phyloP scores from a whole-genome alignment of 2,329 filamentous ascomycete species.

The Colletotrichum sp. region DNA sequence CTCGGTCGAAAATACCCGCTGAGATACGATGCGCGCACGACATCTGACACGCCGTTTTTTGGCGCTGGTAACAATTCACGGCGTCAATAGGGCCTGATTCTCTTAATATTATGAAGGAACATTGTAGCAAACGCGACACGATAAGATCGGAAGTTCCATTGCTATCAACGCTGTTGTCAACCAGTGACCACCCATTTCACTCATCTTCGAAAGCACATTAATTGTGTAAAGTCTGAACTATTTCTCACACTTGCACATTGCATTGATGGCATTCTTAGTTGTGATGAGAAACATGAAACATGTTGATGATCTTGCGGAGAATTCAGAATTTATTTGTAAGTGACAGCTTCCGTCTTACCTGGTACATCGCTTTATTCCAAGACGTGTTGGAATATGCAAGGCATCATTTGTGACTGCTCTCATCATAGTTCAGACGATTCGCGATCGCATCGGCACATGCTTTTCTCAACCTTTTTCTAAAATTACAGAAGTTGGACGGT shows the following conservation, averaged over 20 bases:
- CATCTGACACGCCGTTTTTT: neutral
- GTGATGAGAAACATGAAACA: rapidly evolving
- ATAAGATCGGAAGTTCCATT: too few species aligned
- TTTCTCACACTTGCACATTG: neutral
- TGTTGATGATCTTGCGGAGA: neutral
- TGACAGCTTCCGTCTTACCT: neutral
- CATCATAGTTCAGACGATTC: neutral
- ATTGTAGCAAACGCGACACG: too few species aligned
- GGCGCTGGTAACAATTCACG: neutral
- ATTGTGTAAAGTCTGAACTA: neutral
- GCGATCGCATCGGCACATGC: neutral
- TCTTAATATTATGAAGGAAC: too few species aligned
- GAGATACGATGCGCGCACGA: neutral
- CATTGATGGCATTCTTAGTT: rapidly evolving
- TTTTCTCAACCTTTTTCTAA: neutral
- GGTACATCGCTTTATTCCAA: neutral
- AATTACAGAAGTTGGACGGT: neutral
- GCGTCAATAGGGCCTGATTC: neutral
- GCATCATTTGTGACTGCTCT: neutral
- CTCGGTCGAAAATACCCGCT: rapidly evolving
- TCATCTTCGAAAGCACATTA: too few species aligned
- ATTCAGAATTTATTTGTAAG: neutral
- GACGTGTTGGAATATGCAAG: neutral
- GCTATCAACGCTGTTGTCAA: too few species aligned
- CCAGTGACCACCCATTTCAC: too few species aligned